Conservation (phyloP, 257 asterid genomes). For the Fraxinus americana region DNA sequence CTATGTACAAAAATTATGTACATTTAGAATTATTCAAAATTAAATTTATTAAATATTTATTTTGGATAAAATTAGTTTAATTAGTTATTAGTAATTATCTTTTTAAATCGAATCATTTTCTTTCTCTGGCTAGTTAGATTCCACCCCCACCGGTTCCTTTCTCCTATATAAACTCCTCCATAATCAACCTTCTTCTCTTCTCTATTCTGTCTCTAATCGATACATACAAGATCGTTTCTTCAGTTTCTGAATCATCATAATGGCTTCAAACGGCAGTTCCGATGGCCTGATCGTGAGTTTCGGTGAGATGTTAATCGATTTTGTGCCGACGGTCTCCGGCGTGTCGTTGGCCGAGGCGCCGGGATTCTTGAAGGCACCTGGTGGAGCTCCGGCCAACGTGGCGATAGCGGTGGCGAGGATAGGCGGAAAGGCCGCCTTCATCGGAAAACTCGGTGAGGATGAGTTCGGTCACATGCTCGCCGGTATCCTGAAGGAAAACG, state of each 20-base stretch:
- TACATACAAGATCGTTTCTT: background rate
- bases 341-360: slow-evolving; percentile 91
- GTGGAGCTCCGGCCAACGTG: slow-evolving; percentile 97
- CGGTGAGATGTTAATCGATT: slow-evolving; percentile 96
- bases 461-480: slow-evolving; percentile 96
- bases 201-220: no score
- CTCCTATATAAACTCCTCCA: no score
- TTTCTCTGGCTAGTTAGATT: no score
- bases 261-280: background rate
- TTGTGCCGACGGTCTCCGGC: slow-evolving; percentile 90
- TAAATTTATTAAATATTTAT: no score
- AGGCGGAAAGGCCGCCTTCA: slow-evolving; percentile 79
- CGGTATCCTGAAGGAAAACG: slow-evolving; percentile 74
- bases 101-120: no score
- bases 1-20: no score
- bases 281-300: slow-evolving; percentile 66
- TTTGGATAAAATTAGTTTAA: no score
- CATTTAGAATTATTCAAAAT: no score
- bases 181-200: no score
- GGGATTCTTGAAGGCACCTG: slow-evolving; percentile 87
- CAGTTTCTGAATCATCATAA: background rate
- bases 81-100: no score
- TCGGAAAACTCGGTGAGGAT: slow-evolving; percentile 86
- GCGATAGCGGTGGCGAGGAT: slow-evolving; percentile 84
- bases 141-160: no score